A percentile compares a stretch with the other conserved stretches of the same genome.
Conservation (phyloP, 768 basidiomycete genomes). For the Suillus sp. region DNA sequence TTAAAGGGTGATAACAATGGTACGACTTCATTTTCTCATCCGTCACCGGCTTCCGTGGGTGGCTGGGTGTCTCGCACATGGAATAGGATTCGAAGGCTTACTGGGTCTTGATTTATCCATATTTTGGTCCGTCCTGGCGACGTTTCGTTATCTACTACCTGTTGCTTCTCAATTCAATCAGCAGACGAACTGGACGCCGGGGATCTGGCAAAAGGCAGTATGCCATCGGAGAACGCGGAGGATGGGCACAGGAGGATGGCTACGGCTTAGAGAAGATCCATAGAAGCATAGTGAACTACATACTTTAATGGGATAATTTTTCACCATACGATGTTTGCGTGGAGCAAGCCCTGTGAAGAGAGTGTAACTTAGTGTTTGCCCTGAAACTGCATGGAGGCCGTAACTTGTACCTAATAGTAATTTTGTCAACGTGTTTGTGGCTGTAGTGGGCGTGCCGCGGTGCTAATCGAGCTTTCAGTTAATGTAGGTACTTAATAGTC, state of each 20-base stretch:
- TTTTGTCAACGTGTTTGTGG: slow-evolving; percentile 10
- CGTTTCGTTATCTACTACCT: slow-evolving; percentile 26
- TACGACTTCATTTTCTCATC: slow-evolving; percentile 70
- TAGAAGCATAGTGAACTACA: slow-evolving; percentile 33
- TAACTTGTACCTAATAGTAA: slow-evolving; percentile 8
- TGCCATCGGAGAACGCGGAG: slow-evolving; percentile 44
- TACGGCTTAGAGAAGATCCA: slow-evolving; percentile 36
- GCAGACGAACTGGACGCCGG: slow-evolving; percentile 23
- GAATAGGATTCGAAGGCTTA: slow-evolving; percentile 69
- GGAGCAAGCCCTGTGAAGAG: slow-evolving; percentile 5
- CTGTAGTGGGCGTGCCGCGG: slow-evolving; percentile 5
- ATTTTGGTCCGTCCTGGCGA: slow-evolving; percentile 46
- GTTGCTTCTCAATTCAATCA: slow-evolving; percentile 35
- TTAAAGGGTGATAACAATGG: slow-evolving; percentile 56
- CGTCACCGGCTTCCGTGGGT: slow-evolving; percentile 53
- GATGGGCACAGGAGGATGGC: slow-evolving; percentile 52
- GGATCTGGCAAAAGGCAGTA: slow-evolving; percentile 31
- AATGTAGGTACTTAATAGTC: slow-evolving; percentile 8
- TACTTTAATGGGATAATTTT: slow-evolving; percentile 18
- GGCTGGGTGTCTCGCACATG: slow-evolving; percentile 72
- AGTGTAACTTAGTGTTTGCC: slow-evolving; percentile 8
- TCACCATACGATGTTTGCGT: slow-evolving; percentile 11
- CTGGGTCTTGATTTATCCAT: slow-evolving; percentile 66
- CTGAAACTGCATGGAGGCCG: slow-evolving; percentile 10
- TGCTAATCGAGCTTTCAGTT: slow-evolving; percentile 4